Percentiles rank a stretch among this genome's conserved stretches.
Evolutionary conservation across 208 protist genomes (phyloP).

Genomic region (Leishmania mexicana): DNA sequence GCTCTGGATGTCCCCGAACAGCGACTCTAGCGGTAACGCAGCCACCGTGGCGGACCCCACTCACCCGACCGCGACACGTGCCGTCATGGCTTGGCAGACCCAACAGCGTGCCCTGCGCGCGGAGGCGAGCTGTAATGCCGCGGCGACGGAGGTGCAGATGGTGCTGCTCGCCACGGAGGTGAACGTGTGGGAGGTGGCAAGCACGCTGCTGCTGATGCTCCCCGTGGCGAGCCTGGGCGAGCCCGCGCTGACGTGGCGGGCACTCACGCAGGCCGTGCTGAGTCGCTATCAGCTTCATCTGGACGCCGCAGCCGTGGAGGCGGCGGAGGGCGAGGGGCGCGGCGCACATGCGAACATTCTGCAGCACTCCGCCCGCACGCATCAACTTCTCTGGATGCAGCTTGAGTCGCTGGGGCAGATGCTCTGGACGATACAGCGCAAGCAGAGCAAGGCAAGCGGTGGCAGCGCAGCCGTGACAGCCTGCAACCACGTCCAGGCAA

Average conservation of each 20-base stretch:
- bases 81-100: slow-evolving; percentile 35
- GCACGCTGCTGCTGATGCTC: slow-evolving; percentile 76
- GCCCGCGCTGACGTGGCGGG: slow-evolving; percentile 57
- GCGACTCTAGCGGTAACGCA: background rate
- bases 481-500: slow-evolving; percentile 47
- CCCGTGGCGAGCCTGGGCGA: slow-evolving; percentile 54
- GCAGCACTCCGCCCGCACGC: slow-evolving; percentile 42
- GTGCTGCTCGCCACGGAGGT: slow-evolving; percentile 70
- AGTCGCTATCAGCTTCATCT: slow-evolving; percentile 44
- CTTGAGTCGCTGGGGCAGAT: slow-evolving; percentile 70
- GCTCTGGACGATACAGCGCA: slow-evolving; percentile 81
- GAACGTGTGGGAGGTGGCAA: slow-evolving; percentile 67
- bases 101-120: slow-evolving; percentile 51
- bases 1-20: slow-evolving; percentile 43
- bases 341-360: slow-evolving; percentile 15
- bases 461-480: slow-evolving; percentile 18
- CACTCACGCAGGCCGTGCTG: slow-evolving; percentile 45
- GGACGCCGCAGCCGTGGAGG: slow-evolving; percentile 22
- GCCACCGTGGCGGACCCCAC: background rate
- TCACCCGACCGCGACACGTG: background rate
- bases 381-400: slow-evolving; percentile 70
- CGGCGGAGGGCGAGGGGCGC: background rate
- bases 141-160: slow-evolving; percentile 64
- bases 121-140: slow-evolving; percentile 36
- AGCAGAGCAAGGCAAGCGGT: slow-evolving; percentile 42